Percentiles rank a stretch among this genome's conserved stretches.
Evolutionary conservation across 2,329 filamentous ascomycete species (phyloP).

Genomic region (Alternaria sp.): DNA sequence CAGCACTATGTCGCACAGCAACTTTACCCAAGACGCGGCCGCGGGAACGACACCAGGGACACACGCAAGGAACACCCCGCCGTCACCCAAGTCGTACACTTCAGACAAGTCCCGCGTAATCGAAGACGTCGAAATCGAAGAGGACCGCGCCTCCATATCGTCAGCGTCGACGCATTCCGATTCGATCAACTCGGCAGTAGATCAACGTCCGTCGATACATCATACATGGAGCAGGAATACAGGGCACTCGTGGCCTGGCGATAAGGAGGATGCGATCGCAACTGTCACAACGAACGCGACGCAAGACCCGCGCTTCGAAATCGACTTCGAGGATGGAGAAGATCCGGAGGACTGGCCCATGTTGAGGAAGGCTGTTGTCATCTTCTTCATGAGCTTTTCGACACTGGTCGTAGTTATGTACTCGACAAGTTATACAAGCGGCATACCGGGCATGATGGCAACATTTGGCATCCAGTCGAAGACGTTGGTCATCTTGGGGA

Average conservation of each 20-base stretch:
- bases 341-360: conserved; percentile 75
- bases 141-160: conserved; percentile 30
- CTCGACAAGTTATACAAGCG: conserved; percentile 79
- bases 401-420: conserved; percentile 63
- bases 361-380: conserved; percentile 62
- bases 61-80: background rate
- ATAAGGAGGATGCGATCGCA: conserved; percentile 35
- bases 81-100: conserved; percentile 1
- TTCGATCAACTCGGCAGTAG: conserved; percentile 26
- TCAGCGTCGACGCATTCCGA: conserved; percentile 33
- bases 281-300: conserved; percentile 47
- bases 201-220: conserved; percentile 35
- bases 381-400: conserved; percentile 63
- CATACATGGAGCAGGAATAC: conserved; percentile 45
- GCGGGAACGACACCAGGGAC: background rate
- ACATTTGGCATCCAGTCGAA: conserved; percentile 67
- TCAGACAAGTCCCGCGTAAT: conserved; percentile 9
- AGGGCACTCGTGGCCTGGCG: conserved; percentile 33
- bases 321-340: conserved; percentile 66
- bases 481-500: conserved; percentile 72
- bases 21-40: conserved; percentile 16
- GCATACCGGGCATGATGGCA: conserved; percentile 70
- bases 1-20: conserved; percentile 11
- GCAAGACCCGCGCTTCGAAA: conserved; percentile 68
- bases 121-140: conserved; percentile 14